Evolutionary conservation across 768 basidiomycete genomes (phyloP).

Genomic region (Mycena sanguinolenta): DNA sequence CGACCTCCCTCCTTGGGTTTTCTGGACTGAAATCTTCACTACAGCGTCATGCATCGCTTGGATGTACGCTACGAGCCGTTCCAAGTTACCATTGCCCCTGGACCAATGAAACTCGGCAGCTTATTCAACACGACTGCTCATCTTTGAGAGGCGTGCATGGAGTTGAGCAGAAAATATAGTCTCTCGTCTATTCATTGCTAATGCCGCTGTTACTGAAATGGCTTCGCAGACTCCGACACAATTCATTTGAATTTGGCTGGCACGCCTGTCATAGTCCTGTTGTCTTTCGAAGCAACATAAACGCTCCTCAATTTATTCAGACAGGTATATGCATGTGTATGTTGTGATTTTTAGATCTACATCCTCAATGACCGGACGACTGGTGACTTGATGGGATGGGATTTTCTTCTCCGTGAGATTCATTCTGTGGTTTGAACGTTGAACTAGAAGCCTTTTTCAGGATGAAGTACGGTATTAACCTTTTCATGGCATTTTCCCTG

Average conservation of each 20-base stretch:
- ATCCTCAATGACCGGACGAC: conserved; percentile 22
- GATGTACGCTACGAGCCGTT: not conserved
- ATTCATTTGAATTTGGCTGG: conserved; percentile 46
- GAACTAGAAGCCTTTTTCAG: not conserved
- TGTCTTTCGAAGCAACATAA: conserved; percentile 50
- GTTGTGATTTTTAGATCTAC: conserved; percentile 1
- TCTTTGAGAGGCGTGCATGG: conserved; percentile 56
- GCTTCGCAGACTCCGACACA: conserved; percentile 45
- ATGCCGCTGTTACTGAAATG: not conserved
- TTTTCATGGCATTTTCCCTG: not conserved
- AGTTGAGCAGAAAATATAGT: conserved; percentile 60
- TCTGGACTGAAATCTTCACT: not conserved
- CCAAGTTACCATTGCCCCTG: conserved; percentile 46
- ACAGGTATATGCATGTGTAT: conserved; percentile 43
- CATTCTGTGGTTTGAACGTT: not conserved
- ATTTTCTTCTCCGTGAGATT: conserved; percentile 21
- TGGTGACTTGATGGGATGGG: conserved; percentile 30
- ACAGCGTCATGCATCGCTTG: not conserved
- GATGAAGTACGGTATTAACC: conserved; percentile 26
- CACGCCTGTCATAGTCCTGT: conserved; percentile 47
- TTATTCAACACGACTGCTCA: conserved; percentile 57
- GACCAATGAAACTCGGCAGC: conserved; percentile 61
- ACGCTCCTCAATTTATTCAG: conserved; percentile 54
- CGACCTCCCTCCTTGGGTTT: not conserved
- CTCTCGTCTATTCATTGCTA: not conserved